Percentiles rank a stretch among this genome's conserved stretches.
Conservation (phyloP, 441 rosid genomes). For the Gossypium gossypioides region DNA sequence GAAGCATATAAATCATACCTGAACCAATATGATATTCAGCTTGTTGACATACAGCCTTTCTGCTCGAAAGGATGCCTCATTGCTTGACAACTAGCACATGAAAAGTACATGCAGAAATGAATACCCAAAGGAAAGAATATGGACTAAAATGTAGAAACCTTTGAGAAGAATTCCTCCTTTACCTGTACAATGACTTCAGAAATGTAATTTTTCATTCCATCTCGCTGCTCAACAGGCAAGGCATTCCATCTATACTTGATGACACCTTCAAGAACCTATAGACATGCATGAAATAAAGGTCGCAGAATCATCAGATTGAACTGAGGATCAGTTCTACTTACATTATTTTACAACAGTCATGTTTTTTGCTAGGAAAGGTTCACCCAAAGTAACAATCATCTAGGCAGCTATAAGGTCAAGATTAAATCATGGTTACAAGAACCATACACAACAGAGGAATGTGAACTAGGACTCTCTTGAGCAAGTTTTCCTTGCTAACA, state of each 20-base stretch:
- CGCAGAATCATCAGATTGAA: constrained; percentile 2
- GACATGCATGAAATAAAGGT: constrained; percentile 7
- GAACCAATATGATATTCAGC: constrained; percentile 86
- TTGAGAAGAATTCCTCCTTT: background rate
- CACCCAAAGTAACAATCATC: background rate
- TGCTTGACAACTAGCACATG: constrained; percentile 65
- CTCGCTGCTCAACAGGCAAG: constrained; percentile 90
- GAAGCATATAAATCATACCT: constrained; percentile 40
- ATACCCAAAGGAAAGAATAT: background rate
- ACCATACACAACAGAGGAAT: background rate
- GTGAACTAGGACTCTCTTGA: background rate
- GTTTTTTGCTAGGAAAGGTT: background rate
- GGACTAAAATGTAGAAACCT: background rate
- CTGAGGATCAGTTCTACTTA: background rate
- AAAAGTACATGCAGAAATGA: background rate
- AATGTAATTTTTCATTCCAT: constrained; percentile 99
- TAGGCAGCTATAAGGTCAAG: background rate
- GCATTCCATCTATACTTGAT: constrained; percentile 99
- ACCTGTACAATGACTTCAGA: constrained; percentile 99
- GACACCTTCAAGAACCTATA: constrained; percentile 94
- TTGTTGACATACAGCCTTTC: constrained; percentile 96
- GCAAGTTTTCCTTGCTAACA: background rate
- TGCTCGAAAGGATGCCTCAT: constrained; percentile 71
- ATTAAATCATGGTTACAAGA: background rate
- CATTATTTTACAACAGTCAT: background rate